A percentile compares a stretch with the other conserved stretches of the same genome.
These are phyloP conservation scores for Hyphodiscus hymeniophilus DNA, from an alignment of 495 filamentous ascomycete species.

Conservation along the genomic window DNA sequence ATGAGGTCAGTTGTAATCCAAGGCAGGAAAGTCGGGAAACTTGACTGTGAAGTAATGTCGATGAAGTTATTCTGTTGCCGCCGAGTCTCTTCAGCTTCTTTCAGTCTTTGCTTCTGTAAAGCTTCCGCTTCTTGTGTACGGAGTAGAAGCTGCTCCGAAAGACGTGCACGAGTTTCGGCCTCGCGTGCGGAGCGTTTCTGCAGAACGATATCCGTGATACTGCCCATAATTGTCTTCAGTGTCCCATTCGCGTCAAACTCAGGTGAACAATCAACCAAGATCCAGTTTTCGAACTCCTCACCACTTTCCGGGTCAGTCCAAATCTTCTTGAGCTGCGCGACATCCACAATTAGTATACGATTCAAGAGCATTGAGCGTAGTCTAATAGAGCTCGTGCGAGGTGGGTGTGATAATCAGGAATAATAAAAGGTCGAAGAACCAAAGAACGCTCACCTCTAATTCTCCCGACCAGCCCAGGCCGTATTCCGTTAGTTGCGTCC, in stretches of 20 bases:
- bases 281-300: conserved; percentile 21
- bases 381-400: too few species aligned
- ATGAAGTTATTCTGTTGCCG: conserved; percentile 77
- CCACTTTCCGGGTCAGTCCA: conserved; percentile 15
- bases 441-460: conserved; percentile 15
- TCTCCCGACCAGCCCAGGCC: conserved; percentile 14
- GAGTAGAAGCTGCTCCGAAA: conserved; percentile 53
- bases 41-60: conserved; percentile 67
- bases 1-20: background rate
- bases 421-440: too few species aligned
- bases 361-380: too few species aligned
- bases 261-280: conserved; percentile 8
- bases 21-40: background rate
- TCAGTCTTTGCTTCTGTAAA: conserved; percentile 50
- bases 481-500: conserved; percentile 15
- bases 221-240: conserved; percentile 14
- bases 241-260: conserved; percentile 10
- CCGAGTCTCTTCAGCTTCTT: conserved; percentile 58
- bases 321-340: too few species aligned
- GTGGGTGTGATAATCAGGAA: too few species aligned
- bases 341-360: too few species aligned
- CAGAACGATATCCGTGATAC: conserved; percentile 52
- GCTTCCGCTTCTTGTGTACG: conserved; percentile 52
- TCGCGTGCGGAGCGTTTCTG: conserved; percentile 56
- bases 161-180: conserved; percentile 51